Conservation (phyloP, 2,329 filamentous ascomycete species). For the Eutypa lata region DNA sequence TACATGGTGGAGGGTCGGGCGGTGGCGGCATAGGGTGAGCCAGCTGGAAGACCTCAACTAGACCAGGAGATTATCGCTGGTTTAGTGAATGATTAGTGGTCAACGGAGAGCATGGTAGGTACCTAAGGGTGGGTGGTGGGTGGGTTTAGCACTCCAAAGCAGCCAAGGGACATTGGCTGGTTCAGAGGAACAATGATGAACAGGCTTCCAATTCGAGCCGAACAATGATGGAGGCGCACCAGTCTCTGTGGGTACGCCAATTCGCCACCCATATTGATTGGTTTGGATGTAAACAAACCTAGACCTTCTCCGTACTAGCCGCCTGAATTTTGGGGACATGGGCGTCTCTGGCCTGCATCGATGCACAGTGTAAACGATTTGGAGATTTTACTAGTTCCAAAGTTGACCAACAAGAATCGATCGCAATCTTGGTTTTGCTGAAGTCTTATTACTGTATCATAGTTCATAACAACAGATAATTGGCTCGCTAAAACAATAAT, state of each 20-base stretch:
- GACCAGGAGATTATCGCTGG: neutral
- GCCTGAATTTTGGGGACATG: neutral
- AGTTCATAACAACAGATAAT: too few relatives aligned
- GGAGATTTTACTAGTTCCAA: too few relatives aligned
- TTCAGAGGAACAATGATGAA: too few relatives aligned
- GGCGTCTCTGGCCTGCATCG: neutral
- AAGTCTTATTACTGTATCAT: too few relatives aligned
- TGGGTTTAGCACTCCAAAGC: neutral
- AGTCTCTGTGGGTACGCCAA: neutral
- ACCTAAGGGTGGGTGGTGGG: too few relatives aligned
- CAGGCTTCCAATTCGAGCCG: neutral
- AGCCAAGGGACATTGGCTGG: neutral
- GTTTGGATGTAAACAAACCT: neutral
- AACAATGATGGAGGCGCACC: neutral
- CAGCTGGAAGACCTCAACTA: neutral
- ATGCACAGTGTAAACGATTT: neutral
- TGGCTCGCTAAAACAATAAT: too few relatives aligned
- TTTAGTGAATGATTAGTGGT: neutral
- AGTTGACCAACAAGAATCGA: too few relatives aligned
- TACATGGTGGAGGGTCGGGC: neutral
- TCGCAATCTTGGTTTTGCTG: too few relatives aligned
- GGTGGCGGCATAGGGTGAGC: neutral
- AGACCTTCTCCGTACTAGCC: neutral
- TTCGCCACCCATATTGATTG: neutral
- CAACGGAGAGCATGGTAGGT: too few relatives aligned